A percentile compares a stretch with the other conserved stretches of the same genome.
phyloP scores from a whole-genome alignment of 805 yeast species.

The Barnettozyma botsteinii region DNA sequence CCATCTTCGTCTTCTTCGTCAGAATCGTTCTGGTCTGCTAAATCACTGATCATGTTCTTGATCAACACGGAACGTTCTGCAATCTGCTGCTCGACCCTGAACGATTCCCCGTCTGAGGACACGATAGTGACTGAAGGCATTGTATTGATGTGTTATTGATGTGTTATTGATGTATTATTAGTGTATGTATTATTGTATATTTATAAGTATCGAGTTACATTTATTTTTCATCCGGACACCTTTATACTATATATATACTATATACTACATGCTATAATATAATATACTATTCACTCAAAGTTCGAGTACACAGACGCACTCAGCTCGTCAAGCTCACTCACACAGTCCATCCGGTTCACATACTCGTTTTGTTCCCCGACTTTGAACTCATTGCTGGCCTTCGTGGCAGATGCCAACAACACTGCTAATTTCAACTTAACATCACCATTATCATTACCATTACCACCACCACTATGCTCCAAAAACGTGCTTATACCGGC shows the following conservation, averaged over 20 bases:
- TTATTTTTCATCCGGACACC: background rate
- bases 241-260: background rate
- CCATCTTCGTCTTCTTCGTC: constrained; percentile 57
- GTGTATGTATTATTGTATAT: too few species aligned
- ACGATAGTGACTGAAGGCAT: constrained; percentile 44
- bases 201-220: too few species aligned
- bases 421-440: constrained; percentile 54
- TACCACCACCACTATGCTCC: constrained; percentile 20
- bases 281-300: constrained; percentile 42
- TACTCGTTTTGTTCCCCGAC: constrained; percentile 33
- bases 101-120: constrained; percentile 77
- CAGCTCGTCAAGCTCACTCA: constrained; percentile 72
- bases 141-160: background rate
- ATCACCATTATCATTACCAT: constrained; percentile 4
- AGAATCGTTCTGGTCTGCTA: constrained; percentile 27
- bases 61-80: constrained; percentile 83
- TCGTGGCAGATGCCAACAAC: constrained; percentile 60
- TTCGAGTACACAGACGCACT: constrained; percentile 90
- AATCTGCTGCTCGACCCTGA: constrained; percentile 70
- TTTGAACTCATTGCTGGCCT: constrained; percentile 54
- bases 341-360: constrained; percentile 39
- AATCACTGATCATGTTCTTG: constrained; percentile 81
- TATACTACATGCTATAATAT: too few species aligned
- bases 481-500: constrained; percentile 33
- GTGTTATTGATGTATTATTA: background rate